Evolutionary conservation across 2,329 filamentous ascomycete species (phyloP).

Genomic region (Exophiala sp.): DNA sequence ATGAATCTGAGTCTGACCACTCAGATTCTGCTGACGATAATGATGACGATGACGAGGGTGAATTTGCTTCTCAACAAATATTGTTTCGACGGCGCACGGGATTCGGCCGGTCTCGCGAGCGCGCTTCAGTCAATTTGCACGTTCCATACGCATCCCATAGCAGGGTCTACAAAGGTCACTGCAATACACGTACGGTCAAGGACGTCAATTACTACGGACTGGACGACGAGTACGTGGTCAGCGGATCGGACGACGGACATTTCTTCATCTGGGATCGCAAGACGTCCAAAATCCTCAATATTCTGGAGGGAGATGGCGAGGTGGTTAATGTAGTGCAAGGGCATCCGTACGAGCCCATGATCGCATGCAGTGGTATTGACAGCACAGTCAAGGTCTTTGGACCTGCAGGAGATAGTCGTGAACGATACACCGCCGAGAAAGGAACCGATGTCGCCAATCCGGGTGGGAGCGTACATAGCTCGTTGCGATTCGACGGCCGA

Average conservation of each 20-base stretch:
- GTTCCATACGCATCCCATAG: conserved; percentile 57
- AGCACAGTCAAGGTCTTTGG: conserved; percentile 68
- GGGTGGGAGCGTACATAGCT: conserved; percentile 37
- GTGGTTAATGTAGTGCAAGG: conserved; percentile 68
- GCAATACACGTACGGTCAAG: conserved; percentile 65
- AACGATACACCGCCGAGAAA: conserved; percentile 55
- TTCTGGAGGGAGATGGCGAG: conserved; percentile 64
- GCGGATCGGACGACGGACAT: conserved; percentile 63
- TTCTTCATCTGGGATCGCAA: conserved; percentile 68
- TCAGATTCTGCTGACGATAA: conserved; percentile 22
- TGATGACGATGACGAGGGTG: conserved; percentile 32
- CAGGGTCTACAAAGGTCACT: conserved; percentile 60
- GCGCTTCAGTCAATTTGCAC: conserved; percentile 52
- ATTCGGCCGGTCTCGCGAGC: conserved; percentile 45
- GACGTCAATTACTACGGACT: conserved; percentile 67
- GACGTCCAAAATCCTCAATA: conserved; percentile 59
- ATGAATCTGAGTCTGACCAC: conserved; percentile 14
- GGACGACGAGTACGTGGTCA: conserved; percentile 66
- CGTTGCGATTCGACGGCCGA: conserved; percentile 30
- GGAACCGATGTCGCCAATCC: conserved; percentile 57
- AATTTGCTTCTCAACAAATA: conserved; percentile 31
- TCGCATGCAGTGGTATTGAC: conserved; percentile 66
- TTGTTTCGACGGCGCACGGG: conserved; percentile 48
- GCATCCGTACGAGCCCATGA: conserved; percentile 64
- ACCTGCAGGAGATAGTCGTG: conserved; percentile 49